phyloP scores from a whole-genome alignment of 805 yeast genomes.

The Nakazawaea peltata region DNA sequence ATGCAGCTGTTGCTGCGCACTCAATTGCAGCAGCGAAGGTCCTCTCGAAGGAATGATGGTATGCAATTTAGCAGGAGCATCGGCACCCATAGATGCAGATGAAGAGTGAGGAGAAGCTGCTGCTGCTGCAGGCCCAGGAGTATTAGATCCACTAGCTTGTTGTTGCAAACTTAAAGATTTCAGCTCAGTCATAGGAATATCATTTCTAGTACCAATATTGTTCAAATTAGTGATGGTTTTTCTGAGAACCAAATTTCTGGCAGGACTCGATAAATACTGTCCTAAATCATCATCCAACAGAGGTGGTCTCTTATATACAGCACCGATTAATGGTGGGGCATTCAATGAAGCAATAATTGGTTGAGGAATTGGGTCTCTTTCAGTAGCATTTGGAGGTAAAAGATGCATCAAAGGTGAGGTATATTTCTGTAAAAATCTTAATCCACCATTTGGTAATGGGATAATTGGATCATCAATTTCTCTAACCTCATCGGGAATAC shows the following conservation, averaged over 20 bases:
- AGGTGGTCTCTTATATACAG: conserved; percentile 72
- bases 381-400: conserved; percentile 66
- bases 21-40: background rate
- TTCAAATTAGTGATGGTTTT: conserved; percentile 8
- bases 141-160: too few species aligned
- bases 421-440: conserved; percentile 62
- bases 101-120: too few species aligned
- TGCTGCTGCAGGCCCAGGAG: too few species aligned
- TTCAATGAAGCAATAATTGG: conserved; percentile 75
- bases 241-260: conserved; percentile 14
- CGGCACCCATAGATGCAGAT: too few species aligned
- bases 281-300: conserved; percentile 79
- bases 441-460: conserved; percentile 48
- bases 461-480: conserved; percentile 74
- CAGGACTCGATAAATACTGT: conserved; percentile 38
- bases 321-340: conserved; percentile 94
- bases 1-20: conserved; percentile 9
- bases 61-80: too few species aligned
- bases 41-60: too few species aligned
- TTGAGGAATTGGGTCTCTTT: conserved; percentile 70
- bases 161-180: too few species aligned
- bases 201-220: conserved; percentile 9
- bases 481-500: conserved; percentile 94
- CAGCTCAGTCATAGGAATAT: conserved; percentile 4
- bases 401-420: conserved; percentile 81